A percentile compares a stretch with the other conserved stretches of the same genome.
Conservation (phyloP, 2,329 filamentous ascomycete genomes). For the Ceratocystis eucalypticola region DNA sequence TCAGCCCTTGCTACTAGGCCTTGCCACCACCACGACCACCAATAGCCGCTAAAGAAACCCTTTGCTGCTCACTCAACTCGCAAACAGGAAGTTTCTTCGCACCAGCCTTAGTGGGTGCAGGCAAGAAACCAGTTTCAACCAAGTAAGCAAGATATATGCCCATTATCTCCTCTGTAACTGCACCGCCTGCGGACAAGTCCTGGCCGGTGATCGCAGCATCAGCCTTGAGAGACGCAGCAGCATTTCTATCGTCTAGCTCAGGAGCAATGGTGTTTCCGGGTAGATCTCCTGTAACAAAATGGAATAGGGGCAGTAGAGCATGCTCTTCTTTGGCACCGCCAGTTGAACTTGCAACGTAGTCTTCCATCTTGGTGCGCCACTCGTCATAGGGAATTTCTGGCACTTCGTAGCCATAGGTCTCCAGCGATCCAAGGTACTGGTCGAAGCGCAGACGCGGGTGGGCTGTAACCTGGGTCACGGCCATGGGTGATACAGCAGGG, state of each 20-base stretch:
- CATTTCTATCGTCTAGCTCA: constrained; percentile 51
- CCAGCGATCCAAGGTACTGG: constrained; percentile 57
- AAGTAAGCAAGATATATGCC: constrained; percentile 49
- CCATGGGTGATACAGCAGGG: constrained; percentile 32
- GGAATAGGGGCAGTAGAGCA: constrained; percentile 48
- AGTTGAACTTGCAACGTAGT: constrained; percentile 23
- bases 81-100: constrained; percentile 30
- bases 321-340: constrained; percentile 25
- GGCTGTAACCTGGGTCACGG: constrained; percentile 63
- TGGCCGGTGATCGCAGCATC: constrained; percentile 39
- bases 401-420: constrained; percentile 58
- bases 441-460: constrained; percentile 69
- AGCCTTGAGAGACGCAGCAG: constrained; percentile 40
- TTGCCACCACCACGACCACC: constrained; percentile 19
- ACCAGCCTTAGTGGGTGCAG: constrained; percentile 27
- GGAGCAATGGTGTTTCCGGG: constrained; percentile 55
- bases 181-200: constrained; percentile 36
- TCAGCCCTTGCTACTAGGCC: constrained; percentile 12
- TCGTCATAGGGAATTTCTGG: constrained; percentile 52
- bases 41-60: constrained; percentile 17
- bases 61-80: constrained; percentile 28
- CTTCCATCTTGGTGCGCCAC: constrained; percentile 45
- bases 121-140: constrained; percentile 45
- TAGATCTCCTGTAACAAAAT: constrained; percentile 56
- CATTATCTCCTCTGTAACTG: constrained; percentile 43